A percentile compares a stretch with the other conserved stretches of the same genome.
Evolutionary conservation across 805 yeast species (phyloP).

Genomic region (Zygotorulaspora chibaensis): DNA sequence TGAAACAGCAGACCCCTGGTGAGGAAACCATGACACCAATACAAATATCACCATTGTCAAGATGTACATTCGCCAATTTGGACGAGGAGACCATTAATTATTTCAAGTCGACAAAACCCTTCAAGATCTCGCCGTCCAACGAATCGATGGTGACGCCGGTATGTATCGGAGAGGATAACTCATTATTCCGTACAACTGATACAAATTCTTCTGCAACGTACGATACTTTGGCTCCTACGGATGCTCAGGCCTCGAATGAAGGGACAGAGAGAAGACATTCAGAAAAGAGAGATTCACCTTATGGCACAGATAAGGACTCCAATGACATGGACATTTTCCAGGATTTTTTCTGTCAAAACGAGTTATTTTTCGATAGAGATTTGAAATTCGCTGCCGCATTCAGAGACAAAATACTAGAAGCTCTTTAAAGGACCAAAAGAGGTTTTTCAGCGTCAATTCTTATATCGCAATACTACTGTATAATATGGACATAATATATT

Average conservation of each 20-base stretch:
- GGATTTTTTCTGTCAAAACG: constrained; percentile 8
- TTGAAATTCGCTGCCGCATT: constrained; percentile 8
- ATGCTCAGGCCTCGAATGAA: neutral
- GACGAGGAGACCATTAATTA: neutral
- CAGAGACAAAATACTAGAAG: neutral
- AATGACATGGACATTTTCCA: neutral
- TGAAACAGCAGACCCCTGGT: neutral
- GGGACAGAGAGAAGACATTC: neutral
- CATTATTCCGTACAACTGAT: constrained; percentile 2
- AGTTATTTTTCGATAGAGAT: constrained; percentile 16
- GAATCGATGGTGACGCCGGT: neutral
- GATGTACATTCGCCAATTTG: neutral
- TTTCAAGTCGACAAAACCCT: neutral
- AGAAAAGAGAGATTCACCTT: neutral
- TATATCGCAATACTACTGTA: no score
- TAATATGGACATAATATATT: no score
- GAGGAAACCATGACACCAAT: neutral
- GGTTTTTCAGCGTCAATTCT: no score
- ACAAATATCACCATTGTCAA: neutral
- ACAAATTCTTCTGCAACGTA: neutral
- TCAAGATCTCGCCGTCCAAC: neutral
- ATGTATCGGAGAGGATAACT: neutral
- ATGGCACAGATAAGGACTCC: neutral
- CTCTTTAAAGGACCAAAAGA: neutral
- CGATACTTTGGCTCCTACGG: neutral